Percentiles rank a stretch among this genome's conserved stretches.
These are phyloP conservation scores for Ogataea nakhonphanomensis DNA, from an alignment of 805 yeast genomes.

Conservation along the genomic window DNA sequence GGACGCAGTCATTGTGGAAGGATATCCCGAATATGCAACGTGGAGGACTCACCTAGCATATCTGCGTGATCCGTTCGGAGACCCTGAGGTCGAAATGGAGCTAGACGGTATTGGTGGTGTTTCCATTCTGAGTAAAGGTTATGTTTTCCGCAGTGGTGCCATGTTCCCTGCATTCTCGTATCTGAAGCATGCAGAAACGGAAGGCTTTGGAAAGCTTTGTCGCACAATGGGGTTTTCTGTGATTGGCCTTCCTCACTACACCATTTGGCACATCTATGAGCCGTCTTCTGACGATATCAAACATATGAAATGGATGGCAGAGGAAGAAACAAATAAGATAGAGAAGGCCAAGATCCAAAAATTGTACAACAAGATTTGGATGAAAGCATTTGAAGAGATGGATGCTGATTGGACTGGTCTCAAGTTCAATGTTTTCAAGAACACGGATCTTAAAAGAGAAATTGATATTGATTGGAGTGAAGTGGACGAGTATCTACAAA, in stretches of 20 bases:
- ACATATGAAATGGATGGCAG: conserved; percentile 84
- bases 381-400: conserved; percentile 76
- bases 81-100: conserved; percentile 88
- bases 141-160: conserved; percentile 80
- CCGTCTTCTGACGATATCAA: conserved; percentile 84
- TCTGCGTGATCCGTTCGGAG: conserved; percentile 88
- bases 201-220: conserved; percentile 87
- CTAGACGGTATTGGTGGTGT: conserved; percentile 97
- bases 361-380: conserved; percentile 73
- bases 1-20: conserved; percentile 94
- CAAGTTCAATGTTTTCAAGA: conserved; percentile 67
- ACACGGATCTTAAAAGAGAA: conserved; percentile 58
- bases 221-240: conserved; percentile 83
- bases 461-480: conserved; percentile 71
- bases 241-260: conserved; percentile 86
- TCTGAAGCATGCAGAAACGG: conserved; percentile 94
- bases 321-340: conserved; percentile 62
- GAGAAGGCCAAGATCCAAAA: conserved; percentile 64
- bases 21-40: conserved; percentile 92
- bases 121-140: conserved; percentile 80
- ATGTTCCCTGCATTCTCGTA: conserved; percentile 95
- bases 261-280: conserved; percentile 92
- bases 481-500: conserved; percentile 43
- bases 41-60: conserved; percentile 97
- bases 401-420: conserved; percentile 69